Evolutionary conservation across 1,284 basidiomycete genomes (phyloP).

Genomic region (Apiotrichum laibachii): DNA sequence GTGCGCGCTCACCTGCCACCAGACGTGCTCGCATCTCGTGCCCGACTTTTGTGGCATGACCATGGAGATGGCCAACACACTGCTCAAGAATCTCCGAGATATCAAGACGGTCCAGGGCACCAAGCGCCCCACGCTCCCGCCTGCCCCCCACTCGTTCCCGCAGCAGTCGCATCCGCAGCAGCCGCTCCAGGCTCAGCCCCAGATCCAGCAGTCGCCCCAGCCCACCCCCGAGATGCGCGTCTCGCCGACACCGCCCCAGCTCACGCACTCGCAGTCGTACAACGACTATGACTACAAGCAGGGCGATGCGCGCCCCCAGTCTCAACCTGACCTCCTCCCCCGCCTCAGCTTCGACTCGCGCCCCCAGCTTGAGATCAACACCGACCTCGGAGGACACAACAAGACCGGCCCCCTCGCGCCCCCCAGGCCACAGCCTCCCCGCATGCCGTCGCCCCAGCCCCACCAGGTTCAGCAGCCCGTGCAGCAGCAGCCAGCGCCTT

Average conservation of each 20-base stretch:
- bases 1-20: conserved; percentile 95
- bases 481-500: too few relatives aligned
- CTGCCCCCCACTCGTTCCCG: conserved; percentile 14
- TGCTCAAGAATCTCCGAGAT: conserved; percentile 79
- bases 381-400: not conserved
- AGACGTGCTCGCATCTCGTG: conserved; percentile 95
- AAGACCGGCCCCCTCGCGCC: conserved; percentile 5
- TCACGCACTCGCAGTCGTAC: conserved; percentile 28
- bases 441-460: conserved; percentile 38
- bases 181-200: conserved; percentile 7
- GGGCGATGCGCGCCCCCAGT: conserved; percentile 36
- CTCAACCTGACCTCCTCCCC: conserved; percentile 23
- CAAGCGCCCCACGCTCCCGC: conserved; percentile 30
- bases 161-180: conserved; percentile 20
- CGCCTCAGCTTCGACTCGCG: conserved; percentile 8
- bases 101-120: conserved; percentile 60
- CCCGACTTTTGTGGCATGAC: conserved; percentile 99
- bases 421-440: conserved; percentile 52
- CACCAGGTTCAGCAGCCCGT: not conserved
- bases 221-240: conserved; percentile 33
- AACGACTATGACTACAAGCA: conserved; percentile 36
- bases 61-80: conserved; percentile 96
- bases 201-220: not conserved
- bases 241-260: conserved; percentile 55
- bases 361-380: conserved; percentile 10